These are phyloP conservation scores for Daldinia concentrica DNA, from an alignment of 495 filamentous ascomycete genomes.

Conservation along the genomic window DNA sequence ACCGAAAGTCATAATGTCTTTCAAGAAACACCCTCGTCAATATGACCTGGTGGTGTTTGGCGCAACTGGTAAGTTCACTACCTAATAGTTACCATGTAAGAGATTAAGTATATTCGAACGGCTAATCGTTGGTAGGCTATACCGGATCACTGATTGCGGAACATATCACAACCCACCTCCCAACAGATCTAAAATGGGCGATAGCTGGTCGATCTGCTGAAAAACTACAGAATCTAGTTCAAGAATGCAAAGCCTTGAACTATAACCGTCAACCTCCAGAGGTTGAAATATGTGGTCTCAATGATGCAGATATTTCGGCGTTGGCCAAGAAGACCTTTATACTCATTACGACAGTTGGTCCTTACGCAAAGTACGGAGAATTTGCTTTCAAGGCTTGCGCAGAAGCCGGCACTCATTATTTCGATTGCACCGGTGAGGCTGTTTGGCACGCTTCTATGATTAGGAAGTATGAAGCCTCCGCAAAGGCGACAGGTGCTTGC, in stretches of 20 bases:
- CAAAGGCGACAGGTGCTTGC: conserved; percentile 78
- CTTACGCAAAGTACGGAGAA: conserved; percentile 81
- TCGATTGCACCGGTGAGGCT: conserved; percentile 89
- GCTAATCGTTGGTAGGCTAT: conserved; percentile 69
- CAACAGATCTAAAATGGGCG: conserved; percentile 88
- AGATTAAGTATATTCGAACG: conserved; percentile 6
- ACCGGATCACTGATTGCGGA: conserved; percentile 83
- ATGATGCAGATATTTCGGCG: conserved; percentile 66
- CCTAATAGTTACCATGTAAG: neutral
- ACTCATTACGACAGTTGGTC: conserved; percentile 86
- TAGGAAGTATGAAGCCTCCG: conserved; percentile 77
- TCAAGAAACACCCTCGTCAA: conserved; percentile 62
- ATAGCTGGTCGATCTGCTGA: conserved; percentile 79
- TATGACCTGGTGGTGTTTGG: conserved; percentile 89
- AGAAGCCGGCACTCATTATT: conserved; percentile 85
- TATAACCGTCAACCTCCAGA: conserved; percentile 65
- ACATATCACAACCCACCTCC: conserved; percentile 75
- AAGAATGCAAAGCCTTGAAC: conserved; percentile 71
- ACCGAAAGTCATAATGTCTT: conserved; percentile 44
- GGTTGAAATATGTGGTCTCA: conserved; percentile 62
- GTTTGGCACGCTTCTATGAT: conserved; percentile 85
- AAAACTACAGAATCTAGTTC: conserved; percentile 75
- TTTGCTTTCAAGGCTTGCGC: conserved; percentile 90
- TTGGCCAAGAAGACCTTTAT: conserved; percentile 79
- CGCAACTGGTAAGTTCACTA: conserved; percentile 60